These are phyloP conservation scores for Tetraselmis striata DNA, from an alignment of 139 green algal genomes.

Conservation along the genomic window DNA sequence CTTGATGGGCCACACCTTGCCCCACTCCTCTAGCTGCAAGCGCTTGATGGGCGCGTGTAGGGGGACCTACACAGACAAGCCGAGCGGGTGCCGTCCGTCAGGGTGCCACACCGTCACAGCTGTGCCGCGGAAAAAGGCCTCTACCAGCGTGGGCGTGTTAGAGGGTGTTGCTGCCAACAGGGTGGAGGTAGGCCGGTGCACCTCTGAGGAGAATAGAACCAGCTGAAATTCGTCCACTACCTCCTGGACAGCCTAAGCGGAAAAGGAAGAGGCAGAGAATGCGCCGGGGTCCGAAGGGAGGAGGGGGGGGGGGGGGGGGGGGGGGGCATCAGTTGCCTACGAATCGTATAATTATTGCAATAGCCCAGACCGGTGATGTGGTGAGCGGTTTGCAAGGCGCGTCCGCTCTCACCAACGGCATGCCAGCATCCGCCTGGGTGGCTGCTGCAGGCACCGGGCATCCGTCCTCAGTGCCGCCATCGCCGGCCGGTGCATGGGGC, in stretches of 20 bases:
- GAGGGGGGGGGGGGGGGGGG: too few relatives aligned
- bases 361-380: too few relatives aligned
- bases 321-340: neutral
- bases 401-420: too few relatives aligned
- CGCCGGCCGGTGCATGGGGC: neutral
- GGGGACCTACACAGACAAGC: slow-evolving; percentile 42
- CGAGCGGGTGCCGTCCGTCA: too few relatives aligned
- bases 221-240: neutral
- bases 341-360: too few relatives aligned
- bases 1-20: slow-evolving; percentile 58
- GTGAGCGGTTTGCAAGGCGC: too few relatives aligned
- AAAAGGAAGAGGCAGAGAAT: neutral
- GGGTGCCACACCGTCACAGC: too few relatives aligned
- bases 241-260: neutral
- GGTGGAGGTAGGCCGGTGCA: neutral
- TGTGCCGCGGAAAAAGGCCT: too few relatives aligned
- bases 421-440: too few relatives aligned
- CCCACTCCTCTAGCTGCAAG: slow-evolving; percentile 54
- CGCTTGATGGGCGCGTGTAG: slow-evolving; percentile 33
- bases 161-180: neutral
- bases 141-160: too few relatives aligned
- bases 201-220: neutral
- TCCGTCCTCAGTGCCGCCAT: too few relatives aligned
- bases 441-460: neutral
- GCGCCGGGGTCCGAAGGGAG: too few relatives aligned